These are phyloP conservation scores for Fusarium chuoi DNA, from an alignment of 2,329 filamentous ascomycete genomes.

Conservation along the genomic window DNA sequence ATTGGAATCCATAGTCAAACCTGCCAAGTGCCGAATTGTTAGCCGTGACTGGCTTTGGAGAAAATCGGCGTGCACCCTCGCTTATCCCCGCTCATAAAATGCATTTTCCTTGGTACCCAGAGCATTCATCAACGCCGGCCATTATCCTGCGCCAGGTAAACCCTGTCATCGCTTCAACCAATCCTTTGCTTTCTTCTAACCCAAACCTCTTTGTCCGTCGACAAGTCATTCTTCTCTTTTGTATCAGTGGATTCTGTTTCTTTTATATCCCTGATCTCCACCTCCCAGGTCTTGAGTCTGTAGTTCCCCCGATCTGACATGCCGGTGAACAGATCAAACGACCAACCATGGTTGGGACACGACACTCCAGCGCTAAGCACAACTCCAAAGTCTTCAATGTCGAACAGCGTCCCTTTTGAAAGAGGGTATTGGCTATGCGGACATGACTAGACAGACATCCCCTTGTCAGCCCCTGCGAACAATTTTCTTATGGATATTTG, in stretches of 20 bases:
- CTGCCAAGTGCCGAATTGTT: background rate
- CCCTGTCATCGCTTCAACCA: conserved; percentile 24
- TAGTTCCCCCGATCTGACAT: conserved; percentile 71
- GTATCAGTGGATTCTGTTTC: background rate
- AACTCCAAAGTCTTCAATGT: conserved; percentile 79
- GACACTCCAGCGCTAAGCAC: conserved; percentile 69
- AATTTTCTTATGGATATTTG: background rate
- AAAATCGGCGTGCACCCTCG: too few relatives aligned
- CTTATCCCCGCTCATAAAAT: background rate
- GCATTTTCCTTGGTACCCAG: background rate
- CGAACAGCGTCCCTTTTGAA: conserved; percentile 70
- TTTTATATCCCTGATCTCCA: conserved; percentile 59
- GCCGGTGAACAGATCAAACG: conserved; percentile 74
- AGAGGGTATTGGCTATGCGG: conserved; percentile 75
- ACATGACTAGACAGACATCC: conserved; percentile 72
- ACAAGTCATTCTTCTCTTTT: background rate
- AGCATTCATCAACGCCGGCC: background rate
- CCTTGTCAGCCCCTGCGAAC: background rate
- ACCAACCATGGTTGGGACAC: conserved; percentile 78
- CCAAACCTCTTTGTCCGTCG: conserved; percentile 53
- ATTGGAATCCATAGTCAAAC: background rate
- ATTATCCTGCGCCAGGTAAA: background rate
- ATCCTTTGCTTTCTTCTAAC: conserved; percentile 56
- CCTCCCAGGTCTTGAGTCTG: conserved; percentile 71
- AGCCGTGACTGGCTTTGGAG: too few relatives aligned